Conservation (phyloP, 1,284 basidiomycete species). For the Trichosporon sp. region DNA sequence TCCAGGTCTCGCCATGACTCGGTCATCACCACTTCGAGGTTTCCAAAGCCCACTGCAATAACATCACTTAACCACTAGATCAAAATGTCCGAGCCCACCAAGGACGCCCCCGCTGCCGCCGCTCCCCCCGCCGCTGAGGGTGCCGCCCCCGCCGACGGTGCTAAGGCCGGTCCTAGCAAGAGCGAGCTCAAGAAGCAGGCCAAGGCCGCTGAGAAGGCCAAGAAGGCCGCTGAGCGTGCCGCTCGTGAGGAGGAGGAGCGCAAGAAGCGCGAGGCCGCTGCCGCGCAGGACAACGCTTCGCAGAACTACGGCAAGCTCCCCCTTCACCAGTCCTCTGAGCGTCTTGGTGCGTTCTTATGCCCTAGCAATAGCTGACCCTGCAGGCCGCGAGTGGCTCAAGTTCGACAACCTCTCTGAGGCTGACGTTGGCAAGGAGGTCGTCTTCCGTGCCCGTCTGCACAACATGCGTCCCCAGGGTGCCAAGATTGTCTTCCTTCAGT, state of each 20-base stretch:
- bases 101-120: constrained; percentile 25
- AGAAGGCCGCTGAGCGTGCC: constrained; percentile 80
- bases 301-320: constrained; percentile 89
- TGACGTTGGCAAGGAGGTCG: constrained; percentile 74
- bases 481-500: constrained; percentile 92
- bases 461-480: constrained; percentile 84
- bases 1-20: not conserved
- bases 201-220: constrained; percentile 89
- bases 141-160: constrained; percentile 29
- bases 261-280: constrained; percentile 72
- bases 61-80: not conserved
- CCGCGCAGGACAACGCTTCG: constrained; percentile 76
- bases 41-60: constrained; percentile 5
- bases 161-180: constrained; percentile 67
- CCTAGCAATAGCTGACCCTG: constrained; percentile 25
- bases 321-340: constrained; percentile 84
- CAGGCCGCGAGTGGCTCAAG: constrained; percentile 62
- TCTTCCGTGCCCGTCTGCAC: constrained; percentile 88
- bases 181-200: constrained; percentile 90
- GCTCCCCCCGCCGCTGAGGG: constrained; percentile 27
- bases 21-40: constrained; percentile 2
- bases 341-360: constrained; percentile 53
- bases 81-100: constrained; percentile 37
- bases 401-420: constrained; percentile 71
- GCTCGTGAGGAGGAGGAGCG: constrained; percentile 78